phyloP scores from a whole-genome alignment of 345 rosid genomes.

The Lagerstroemia speciosa region DNA sequence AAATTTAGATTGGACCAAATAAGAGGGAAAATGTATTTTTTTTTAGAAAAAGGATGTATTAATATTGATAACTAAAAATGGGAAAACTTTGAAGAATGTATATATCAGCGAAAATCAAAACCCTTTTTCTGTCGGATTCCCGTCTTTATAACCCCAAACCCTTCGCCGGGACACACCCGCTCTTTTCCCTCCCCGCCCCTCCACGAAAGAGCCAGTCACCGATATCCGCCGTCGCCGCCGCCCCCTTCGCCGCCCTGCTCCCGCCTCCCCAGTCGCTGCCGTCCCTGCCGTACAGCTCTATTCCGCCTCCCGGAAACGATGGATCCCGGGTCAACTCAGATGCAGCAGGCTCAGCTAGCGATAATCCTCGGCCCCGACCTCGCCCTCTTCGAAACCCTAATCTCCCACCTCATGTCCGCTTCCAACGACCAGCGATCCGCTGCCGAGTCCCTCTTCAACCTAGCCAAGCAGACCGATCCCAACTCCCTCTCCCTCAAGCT shows the following conservation, averaged over 20 bases:
- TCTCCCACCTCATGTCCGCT: constrained; percentile 86
- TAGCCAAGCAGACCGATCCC: constrained; percentile 83
- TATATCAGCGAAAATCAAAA: neutral
- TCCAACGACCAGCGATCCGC: constrained; percentile 87
- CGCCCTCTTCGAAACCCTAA: constrained; percentile 71
- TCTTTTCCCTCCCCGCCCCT: constrained; percentile 13
- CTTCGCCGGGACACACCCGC: constrained; percentile 13
- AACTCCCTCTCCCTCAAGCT: constrained; percentile 77
- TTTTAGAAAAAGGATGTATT: too few species aligned
- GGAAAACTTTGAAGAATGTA: too few species aligned
- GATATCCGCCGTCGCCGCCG: neutral
- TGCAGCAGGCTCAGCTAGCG: constrained; percentile 80
- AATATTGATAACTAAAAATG: too few species aligned
- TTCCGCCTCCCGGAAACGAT: constrained; percentile 22
- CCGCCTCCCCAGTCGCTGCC: neutral
- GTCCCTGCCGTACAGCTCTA: constrained; percentile 2
- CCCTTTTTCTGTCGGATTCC: neutral
- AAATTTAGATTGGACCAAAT: neutral
- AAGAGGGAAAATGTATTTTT: too few species aligned
- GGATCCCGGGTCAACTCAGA: constrained; percentile 69
- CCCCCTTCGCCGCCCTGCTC: neutral
- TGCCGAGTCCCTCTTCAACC: constrained; percentile 82
- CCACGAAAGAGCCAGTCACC: neutral
- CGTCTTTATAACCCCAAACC: constrained; percentile 7
- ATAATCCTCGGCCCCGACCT: constrained; percentile 72